Conservation (phyloP, 2,329 filamentous ascomycete species). For the Chaetothyriales sp. region DNA sequence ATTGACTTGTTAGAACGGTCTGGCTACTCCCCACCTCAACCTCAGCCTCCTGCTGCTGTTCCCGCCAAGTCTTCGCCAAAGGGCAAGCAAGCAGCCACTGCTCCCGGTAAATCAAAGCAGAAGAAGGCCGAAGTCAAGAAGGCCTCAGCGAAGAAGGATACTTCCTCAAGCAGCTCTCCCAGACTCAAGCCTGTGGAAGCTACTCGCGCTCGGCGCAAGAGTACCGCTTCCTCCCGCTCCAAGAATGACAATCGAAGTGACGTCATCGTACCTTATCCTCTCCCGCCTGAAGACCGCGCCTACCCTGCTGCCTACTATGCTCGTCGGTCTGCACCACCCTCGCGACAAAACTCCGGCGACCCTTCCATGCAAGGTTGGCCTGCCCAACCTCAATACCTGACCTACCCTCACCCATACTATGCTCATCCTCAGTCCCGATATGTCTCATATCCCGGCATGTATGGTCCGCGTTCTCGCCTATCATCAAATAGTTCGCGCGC, state of each 20-base stretch:
- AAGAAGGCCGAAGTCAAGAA: constrained; percentile 18
- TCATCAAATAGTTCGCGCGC: constrained; percentile 25
- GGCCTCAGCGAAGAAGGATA: constrained; percentile 9
- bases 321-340: constrained; percentile 21
- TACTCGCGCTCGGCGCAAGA: constrained; percentile 10
- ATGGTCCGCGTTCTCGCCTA: constrained; percentile 20
- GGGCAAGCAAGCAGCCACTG: constrained; percentile 17
- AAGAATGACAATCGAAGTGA: constrained; percentile 11
- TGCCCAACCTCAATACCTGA: constrained; percentile 20
- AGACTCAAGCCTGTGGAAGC: constrained; percentile 10
- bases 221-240: constrained; percentile 9
- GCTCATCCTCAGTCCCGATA: constrained; percentile 16
- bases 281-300: constrained; percentile 26
- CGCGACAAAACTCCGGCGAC: constrained; percentile 31
- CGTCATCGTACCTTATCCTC: constrained; percentile 6
- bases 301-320: constrained; percentile 33
- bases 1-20: constrained; percentile 61
- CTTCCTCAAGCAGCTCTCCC: constrained; percentile 12
- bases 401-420: constrained; percentile 21
- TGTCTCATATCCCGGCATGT: constrained; percentile 24
- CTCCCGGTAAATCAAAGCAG: constrained; percentile 5
- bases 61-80: constrained; percentile 17
- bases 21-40: constrained; percentile 46
- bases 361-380: constrained; percentile 10
- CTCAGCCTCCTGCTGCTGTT: constrained; percentile 20